Conservation (phyloP, 306 rosid species). For the Cyclanthera cordifolia region DNA sequence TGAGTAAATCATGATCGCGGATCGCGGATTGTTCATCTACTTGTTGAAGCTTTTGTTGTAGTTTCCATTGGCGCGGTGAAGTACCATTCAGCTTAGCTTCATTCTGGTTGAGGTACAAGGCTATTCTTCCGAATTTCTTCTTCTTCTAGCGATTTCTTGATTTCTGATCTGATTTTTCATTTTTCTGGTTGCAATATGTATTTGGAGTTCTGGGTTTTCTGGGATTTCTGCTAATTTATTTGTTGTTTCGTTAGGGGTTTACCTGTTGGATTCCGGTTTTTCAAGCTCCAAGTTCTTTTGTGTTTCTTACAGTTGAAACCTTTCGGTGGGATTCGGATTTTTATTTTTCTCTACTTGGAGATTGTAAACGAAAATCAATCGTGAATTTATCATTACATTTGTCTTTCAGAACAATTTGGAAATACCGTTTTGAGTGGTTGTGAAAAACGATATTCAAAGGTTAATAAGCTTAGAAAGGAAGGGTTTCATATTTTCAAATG, state of each 20-base stretch:
- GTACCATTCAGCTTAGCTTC: background rate
- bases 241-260: background rate
- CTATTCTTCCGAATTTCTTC: background rate
- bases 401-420: background rate
- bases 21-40: background rate
- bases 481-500: background rate
- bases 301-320: background rate
- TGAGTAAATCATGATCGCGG: background rate
- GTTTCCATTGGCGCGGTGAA: background rate
- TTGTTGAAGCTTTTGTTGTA: background rate
- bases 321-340: background rate
- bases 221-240: background rate
- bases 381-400: slow-evolving; percentile 6
- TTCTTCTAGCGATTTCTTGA: background rate
- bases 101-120: background rate
- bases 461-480: background rate
- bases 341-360: background rate
- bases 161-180: background rate
- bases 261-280: background rate
- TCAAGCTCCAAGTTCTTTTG: background rate
- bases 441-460: background rate
- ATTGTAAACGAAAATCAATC: background rate
- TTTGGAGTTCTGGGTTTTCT: background rate
- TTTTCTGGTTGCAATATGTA: background rate
- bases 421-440: background rate